Base-by-base conservation (phyloP, 1,139 yeast species). In the Eremothecium cymbalariae region DNA sequence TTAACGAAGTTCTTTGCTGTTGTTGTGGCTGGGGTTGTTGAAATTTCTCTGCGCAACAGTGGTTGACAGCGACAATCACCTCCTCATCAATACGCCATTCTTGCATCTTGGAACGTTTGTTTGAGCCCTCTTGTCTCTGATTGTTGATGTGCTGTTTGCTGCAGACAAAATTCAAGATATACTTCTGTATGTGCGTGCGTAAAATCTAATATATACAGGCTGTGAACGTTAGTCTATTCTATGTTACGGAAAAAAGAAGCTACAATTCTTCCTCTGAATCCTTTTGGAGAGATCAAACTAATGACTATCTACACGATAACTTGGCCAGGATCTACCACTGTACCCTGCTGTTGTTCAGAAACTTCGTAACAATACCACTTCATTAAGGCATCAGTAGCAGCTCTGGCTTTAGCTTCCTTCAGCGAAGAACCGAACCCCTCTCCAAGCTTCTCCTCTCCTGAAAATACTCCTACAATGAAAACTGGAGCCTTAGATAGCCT, bases 391-490 rank as follows among this genome's bases (percentile, higher is more conserved):
- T 82, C 82, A 31, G 86, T 93, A 33, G 86, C 84, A 19, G 96
- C 93, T 59, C 95, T 75, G 23, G 86, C 82, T 60, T 86, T 83
- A 28, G 97, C 96, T 63, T 90, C 98, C 46, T 72, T 74, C 48
- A 90, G 66, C 29, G 94, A 82, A n/a, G 93, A 68, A 32, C 97
- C 99, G 51, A 82, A 86, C 29, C 96, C 96, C 62, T 90, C 97
- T 34, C 97, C 96, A 39, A 90, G 67, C 60, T 85, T 80, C 42
- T 77, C 76, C 15, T 69, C 68, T 22, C 96, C 97, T 38, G 80
- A 70, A 59, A 86, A 90, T 1, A 85, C 94, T 35, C 96, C 97
- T 22, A 90, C 94, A 12, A 88, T 83, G 51, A 74, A 90, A 28
- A 86, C 79, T 17, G 98, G 95, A 38, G 84, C 76, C 40, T 75